A percentile compares a stretch with the other conserved stretches of the same genome.
phyloP scores from a whole-genome alignment of 768 basidiomycete species.

The Boletus pseudopeckii region DNA sequence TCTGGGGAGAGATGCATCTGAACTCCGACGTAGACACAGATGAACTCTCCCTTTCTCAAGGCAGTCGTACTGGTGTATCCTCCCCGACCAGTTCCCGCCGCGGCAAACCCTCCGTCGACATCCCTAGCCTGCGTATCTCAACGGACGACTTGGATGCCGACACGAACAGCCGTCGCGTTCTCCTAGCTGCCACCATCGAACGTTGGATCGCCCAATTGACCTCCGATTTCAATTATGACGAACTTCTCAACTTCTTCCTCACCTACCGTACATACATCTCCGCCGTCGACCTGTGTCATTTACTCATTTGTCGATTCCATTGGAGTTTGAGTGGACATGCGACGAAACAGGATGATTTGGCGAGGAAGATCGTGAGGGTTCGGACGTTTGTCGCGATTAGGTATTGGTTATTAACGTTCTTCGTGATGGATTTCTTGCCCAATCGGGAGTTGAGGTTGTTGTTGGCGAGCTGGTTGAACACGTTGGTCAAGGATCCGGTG shows the following conservation, averaged over 20 bases:
- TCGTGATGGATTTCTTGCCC: constrained; percentile 82
- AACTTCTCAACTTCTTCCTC: constrained; percentile 86
- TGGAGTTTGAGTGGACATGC: constrained; percentile 61
- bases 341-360: constrained; percentile 57
- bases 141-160: constrained; percentile 31
- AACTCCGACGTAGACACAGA: constrained; percentile 34
- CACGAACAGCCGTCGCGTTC: constrained; percentile 34
- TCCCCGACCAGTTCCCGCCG: constrained; percentile 39
- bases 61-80: constrained; percentile 38
- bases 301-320: constrained; percentile 84
- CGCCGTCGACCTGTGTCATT: constrained; percentile 73
- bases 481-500: constrained; percentile 67
- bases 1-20: constrained; percentile 69
- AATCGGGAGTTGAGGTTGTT: constrained; percentile 71
- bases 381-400: constrained; percentile 87
- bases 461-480: constrained; percentile 79
- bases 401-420: constrained; percentile 90
- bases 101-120: constrained; percentile 22
- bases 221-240: constrained; percentile 81
- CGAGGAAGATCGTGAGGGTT: constrained; percentile 76
- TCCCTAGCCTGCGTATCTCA: constrained; percentile 28
- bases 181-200: constrained; percentile 90
- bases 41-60: constrained; percentile 38
- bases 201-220: constrained; percentile 92
- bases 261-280: constrained; percentile 86